Base-by-base conservation (phyloP, 768 basidiomycete genomes). In the Mycena vulgaris region DNA sequence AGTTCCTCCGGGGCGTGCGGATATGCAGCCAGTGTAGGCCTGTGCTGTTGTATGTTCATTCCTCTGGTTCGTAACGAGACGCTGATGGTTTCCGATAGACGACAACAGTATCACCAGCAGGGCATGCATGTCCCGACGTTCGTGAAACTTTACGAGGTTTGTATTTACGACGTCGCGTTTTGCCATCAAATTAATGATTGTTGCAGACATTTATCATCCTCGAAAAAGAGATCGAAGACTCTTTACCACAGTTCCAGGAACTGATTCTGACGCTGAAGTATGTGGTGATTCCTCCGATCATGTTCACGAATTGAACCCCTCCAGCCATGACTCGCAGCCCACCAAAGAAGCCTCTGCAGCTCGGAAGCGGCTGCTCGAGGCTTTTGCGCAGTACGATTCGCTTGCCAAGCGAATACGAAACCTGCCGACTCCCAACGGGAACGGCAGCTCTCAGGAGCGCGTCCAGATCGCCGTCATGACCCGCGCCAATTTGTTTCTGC, bases 181-280 rank as follows among this genome's bases (percentile, higher is more conserved):
- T 53, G 62, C 27, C 52, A 45, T 47, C 52, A 35, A 14, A 55
- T 48, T 47, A 47, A 48, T 42, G 33, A 23, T 13, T 45, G 31
- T 23, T 47, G 9, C 79, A 95, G 88, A 88, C 88, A 1, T 90
- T 99, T 68, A 82, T 95, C 40, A 78, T 76, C 42, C 82, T 98
- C 10, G 96, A 99, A 82, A 87, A 88, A 61, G 96, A 98, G 73
- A 96, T 99, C n/a, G 94, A 95, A 77, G 93, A 92, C 35, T 82
- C 89, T 2, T 85, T 99, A 5, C 95, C 96, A 4, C 90, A 92
- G 71, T 97, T 97, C 78, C 95, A 97, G 74, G 96, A 97, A 76
- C 85, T 96, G 28, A 79, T 98, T 31, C 78, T 93, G 47, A 88
- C 86, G 13, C 83, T 97, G 39, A 92, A 83, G 93, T 94, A 66